phyloP scores from a whole-genome alignment of 192 early-diverging fungal genomes.

The Irineochytrium annulatum region DNA sequence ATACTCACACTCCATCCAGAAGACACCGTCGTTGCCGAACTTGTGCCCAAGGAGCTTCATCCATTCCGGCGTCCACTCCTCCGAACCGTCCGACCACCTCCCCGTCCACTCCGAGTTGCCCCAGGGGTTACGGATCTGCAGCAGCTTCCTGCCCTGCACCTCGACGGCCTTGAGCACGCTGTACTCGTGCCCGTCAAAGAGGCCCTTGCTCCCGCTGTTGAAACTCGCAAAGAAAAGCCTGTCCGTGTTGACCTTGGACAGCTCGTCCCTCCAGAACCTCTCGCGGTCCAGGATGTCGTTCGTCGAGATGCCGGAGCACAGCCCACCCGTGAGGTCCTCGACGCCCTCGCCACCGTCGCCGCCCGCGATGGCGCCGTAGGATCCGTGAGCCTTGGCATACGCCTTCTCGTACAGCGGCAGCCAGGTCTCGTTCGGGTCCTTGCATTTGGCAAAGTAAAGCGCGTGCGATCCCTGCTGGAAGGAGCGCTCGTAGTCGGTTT shows the following conservation, averaged over 20 bases:
- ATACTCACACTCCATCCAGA: constrained; percentile 35
- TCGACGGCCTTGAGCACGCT: constrained; percentile 43
- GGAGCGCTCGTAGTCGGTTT: constrained; percentile 14
- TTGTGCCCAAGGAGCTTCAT: constrained; percentile 26
- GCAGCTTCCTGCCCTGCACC: constrained; percentile 37
- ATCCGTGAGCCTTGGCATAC: constrained; percentile 53
- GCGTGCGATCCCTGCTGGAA: constrained; percentile 17
- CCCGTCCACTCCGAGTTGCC: constrained; percentile 52
- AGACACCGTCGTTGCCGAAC: constrained; percentile 31
- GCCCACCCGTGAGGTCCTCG: constrained; percentile 55
- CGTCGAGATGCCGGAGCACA: constrained; percentile 31
- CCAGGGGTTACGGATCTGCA: constrained; percentile 47
- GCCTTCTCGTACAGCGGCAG: constrained; percentile 55
- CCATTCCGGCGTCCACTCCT: constrained; percentile 34
- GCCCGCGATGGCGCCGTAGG: constrained; percentile 44
- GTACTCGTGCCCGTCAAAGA: constrained; percentile 45
- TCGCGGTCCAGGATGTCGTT: constrained; percentile 49
- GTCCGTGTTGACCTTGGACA: constrained; percentile 37
- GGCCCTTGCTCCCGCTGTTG: constrained; percentile 22
- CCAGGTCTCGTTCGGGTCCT: constrained; percentile 50
- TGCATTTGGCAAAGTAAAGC: constrained; percentile 31
- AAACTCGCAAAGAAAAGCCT: constrained; percentile 29
- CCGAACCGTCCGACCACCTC: constrained; percentile 25
- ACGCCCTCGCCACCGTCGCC: constrained; percentile 42
- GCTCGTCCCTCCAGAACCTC: constrained; percentile 53